Evolutionary conservation across 257 asterid genomes (phyloP), one percentile per base, ranked within the genome.

Genomic region (Petrea volubilis): DNA sequence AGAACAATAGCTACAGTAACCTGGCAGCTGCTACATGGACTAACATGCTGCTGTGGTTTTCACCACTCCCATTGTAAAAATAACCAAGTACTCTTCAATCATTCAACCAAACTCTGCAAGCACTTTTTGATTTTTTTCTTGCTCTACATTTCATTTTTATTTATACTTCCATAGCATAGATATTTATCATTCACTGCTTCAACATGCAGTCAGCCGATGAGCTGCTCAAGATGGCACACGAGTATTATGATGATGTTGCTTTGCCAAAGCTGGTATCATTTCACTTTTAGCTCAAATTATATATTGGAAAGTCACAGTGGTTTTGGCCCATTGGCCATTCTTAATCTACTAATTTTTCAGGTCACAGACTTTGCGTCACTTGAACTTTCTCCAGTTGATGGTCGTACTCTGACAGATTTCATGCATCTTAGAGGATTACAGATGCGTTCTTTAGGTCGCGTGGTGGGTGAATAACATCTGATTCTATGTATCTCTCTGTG

Each of bases 311-410:
- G 20, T 43, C 62, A 28, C 52, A 29, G 36, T 29, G n/a, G 59
- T 55, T 24, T 60, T 69, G 27, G 34, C 64, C 47, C 59, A 34
- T 25, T 56, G 55, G 13, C 65, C 13, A 29, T 62, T 52, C 61
- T 25, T 80, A 64, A 70, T 79, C 60, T 44, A 70, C 61, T 15
- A 21, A 76, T 67, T 58, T 74, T 79, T 60, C 85, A 95, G 99
- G 98, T 92, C 60, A 78, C 99, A 50, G 99, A 95, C 87, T 92
- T 95, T 81, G 98, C 96, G 74, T 95, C 98, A 28, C 96, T 95
- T 60, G 99, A 95, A 76, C 99, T 95, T 73, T 95, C 99, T 77
- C 98, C 99, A 24, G 99, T 92, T 77, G 99, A 95, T 82, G 99
- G 99, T 24, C 93, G 97, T 56, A 95, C 98, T 2, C 75, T 95